Percentiles rank a stretch among this genome's conserved stretches.
These are phyloP conservation scores for Uronychia binucleata DNA, from an alignment of 73 alveolate species.

Conservation along the genomic window DNA sequence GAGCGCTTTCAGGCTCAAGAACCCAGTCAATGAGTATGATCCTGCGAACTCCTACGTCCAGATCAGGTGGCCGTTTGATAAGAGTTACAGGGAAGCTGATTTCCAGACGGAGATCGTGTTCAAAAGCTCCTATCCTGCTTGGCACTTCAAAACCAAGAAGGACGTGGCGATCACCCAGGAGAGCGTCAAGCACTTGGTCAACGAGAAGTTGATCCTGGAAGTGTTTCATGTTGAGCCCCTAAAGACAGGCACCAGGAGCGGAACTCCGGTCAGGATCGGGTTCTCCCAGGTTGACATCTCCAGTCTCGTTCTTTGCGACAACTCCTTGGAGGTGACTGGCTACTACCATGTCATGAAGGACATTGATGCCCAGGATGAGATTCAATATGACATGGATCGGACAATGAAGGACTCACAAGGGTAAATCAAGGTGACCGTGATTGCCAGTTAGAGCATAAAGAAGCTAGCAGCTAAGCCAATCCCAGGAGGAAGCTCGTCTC, in stretches of 20 bases:
- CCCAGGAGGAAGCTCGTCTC: too few species aligned
- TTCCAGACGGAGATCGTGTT: conserved; percentile 37
- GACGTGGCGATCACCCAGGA: neutral
- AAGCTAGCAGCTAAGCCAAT: too few species aligned
- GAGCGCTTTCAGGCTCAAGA: conserved; percentile 46
- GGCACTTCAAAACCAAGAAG: conserved; percentile 35
- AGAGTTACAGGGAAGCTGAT: neutral
- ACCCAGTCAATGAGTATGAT: conserved; percentile 45
- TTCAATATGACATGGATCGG: too few species aligned
- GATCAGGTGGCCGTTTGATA: conserved; percentile 29
- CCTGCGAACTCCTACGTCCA: conserved; percentile 44
- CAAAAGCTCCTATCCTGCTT: conserved; percentile 45
- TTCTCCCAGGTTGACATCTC: neutral
- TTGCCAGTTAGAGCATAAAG: too few species aligned
- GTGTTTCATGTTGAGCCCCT: neutral
- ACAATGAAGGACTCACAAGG: too few species aligned
- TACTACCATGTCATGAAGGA: neutral
- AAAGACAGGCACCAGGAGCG: neutral
- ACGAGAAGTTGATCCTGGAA: neutral
- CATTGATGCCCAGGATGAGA: neutral
- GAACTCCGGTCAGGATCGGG: conserved; percentile 5
- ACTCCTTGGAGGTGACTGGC: neutral
- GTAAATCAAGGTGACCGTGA: too few species aligned
- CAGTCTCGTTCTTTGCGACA: neutral
- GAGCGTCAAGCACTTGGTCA: neutral